Base-by-base conservation (phyloP, 2,329 filamentous ascomycete species). In the Fusarium udum region DNA sequence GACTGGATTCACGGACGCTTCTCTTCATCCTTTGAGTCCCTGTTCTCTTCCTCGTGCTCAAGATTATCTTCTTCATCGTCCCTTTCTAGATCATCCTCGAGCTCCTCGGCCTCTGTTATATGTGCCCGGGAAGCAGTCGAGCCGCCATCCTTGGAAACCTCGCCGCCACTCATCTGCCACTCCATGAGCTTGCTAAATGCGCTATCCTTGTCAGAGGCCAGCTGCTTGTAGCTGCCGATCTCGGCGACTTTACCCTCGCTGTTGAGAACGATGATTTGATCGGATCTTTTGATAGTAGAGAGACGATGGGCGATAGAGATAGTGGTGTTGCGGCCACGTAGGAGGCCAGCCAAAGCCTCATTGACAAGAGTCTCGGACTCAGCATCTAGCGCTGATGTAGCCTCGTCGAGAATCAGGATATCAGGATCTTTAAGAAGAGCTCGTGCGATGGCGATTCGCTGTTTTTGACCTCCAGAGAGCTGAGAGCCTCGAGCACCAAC, bases 321-420 rank as follows among this genome's bases (percentile, higher is more conserved):
- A 16, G 96, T 99, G 0, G 97, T 99, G 82, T 96, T 98, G 79
- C 92, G 93, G 37, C 95, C 95, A 71, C 90, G 89, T 34, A 99
- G 91, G 39, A 99, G 87, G 49, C 90, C 91, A 12, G 91, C 90
- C 6, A 99, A 87, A 7, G 96, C 96, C 77, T 94, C 92, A 81
- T 99, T 99, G 68, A 99, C 96, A 6, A 98, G 89, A 1, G 96
- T 98, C 82, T 99, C 96, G 0, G 94, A 97, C 82, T 99, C 96
- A 20, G 96, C 96, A 80, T 99, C 96, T 13, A 99, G 88, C 1
- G 96, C 96, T 6, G 94, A 97, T 1, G 97, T 99, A 24, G 97
- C 93, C 86, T 99, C 96, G 79, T 99, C 96, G 2, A 99, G 89
- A 69, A 99, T 97, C 34, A 99, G 86, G 72, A 99, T 98, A 83